phyloP scores from a whole-genome alignment of 208 protist species.

The Leishmania guyanensis region DNA sequence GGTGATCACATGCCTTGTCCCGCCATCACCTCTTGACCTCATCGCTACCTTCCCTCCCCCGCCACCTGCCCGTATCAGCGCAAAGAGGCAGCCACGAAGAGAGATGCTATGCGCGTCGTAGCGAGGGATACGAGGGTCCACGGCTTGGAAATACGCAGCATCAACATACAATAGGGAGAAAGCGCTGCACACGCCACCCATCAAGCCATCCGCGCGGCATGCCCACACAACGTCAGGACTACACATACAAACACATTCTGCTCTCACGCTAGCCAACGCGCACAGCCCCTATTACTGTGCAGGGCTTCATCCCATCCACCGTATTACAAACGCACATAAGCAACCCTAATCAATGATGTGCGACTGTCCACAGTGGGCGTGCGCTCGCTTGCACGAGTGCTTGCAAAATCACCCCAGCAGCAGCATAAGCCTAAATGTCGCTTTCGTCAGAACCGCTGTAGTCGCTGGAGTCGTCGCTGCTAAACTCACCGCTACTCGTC shows the following conservation, averaged over 20 bases:
- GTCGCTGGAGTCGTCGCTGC: slow-evolving; percentile 48
- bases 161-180: not conserved
- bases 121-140: not conserved
- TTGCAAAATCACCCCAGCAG: not conserved
- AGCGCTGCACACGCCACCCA: not conserved
- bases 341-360: not conserved
- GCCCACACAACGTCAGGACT: not conserved
- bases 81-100: not conserved
- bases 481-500: slow-evolving; percentile 48
- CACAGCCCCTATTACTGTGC: not conserved
- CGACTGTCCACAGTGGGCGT: not conserved
- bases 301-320: not conserved
- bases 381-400: not conserved
- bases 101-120: not conserved
- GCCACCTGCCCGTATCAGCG: not conserved
- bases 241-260: not conserved
- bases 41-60: not conserved
- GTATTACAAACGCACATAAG: not conserved
- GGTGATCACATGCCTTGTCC: not conserved
- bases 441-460: slow-evolving; percentile 51
- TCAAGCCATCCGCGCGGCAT: not conserved
- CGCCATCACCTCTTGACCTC: not conserved
- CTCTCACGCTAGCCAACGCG: not conserved
- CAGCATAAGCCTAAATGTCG: slow-evolving; percentile 47
- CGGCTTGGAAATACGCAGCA: not conserved